Conservation (phyloP, 352 stramenopile species). For the Globisporangium irregulare region DNA sequence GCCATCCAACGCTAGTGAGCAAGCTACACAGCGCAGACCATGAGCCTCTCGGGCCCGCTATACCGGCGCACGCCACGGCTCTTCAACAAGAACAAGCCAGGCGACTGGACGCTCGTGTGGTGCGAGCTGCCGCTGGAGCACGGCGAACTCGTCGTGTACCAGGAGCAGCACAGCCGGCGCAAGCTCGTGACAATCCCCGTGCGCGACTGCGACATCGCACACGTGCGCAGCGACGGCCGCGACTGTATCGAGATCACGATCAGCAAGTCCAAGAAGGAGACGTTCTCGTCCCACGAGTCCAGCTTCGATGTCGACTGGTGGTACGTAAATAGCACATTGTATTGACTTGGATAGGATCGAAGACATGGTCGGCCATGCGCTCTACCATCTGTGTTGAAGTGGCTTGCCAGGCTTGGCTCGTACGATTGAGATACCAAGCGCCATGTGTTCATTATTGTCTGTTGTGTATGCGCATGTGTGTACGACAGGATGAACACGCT, state of each 20-base stretch:
- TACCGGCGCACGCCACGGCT: slow-evolving; percentile 70
- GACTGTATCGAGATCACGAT: slow-evolving; percentile 80
- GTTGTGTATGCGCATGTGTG: neutral
- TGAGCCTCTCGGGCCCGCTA: slow-evolving; percentile 67
- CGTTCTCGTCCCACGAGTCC: slow-evolving; percentile 78
- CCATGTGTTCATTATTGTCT: neutral
- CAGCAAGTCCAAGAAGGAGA: slow-evolving; percentile 73
- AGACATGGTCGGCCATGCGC: neutral
- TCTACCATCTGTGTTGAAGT: neutral
- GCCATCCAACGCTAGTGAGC: slow-evolving; percentile 1
- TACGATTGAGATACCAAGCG: neutral
- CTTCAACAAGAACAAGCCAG: slow-evolving; percentile 66
- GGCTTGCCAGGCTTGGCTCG: neutral
- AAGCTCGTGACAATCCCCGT: slow-evolving; percentile 51
- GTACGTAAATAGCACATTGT: slow-evolving; percentile 26
- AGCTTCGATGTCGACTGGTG: slow-evolving; percentile 88
- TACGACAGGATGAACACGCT: slow-evolving; percentile 71
- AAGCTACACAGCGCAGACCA: slow-evolving; percentile 9
- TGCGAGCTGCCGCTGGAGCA: slow-evolving; percentile 60
- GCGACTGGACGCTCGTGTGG: slow-evolving; percentile 80
- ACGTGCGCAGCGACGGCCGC: slow-evolving; percentile 77
- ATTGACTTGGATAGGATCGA: neutral
- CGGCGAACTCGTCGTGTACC: slow-evolving; percentile 64
- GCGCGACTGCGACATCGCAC: slow-evolving; percentile 66
- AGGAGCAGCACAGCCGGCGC: slow-evolving; percentile 54